Evolutionary conservation across 2,329 filamentous ascomycete genomes (phyloP).

Genomic region (Fusarium chaquense): DNA sequence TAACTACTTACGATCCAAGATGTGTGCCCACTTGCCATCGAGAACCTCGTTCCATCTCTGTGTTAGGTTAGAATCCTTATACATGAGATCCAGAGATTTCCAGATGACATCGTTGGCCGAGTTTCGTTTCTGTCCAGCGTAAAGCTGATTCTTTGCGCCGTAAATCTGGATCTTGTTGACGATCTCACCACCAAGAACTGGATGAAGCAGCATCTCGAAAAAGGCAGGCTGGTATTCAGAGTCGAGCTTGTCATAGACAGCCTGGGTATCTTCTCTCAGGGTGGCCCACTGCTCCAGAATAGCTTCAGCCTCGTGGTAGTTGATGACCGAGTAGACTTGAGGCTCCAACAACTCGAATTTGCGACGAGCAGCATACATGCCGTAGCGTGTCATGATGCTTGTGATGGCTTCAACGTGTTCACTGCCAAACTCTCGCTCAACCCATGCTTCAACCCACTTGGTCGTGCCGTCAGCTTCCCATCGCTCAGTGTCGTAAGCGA

Average conservation of each 20-base stretch:
- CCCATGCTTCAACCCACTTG: conserved; percentile 57
- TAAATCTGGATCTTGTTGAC: conserved; percentile 63
- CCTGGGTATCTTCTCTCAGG: conserved; percentile 59
- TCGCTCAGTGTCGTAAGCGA: conserved; percentile 66
- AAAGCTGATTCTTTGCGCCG: conserved; percentile 63
- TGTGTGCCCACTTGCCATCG: conserved; percentile 36
- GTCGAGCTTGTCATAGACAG: conserved; percentile 58
- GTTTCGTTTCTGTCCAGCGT: conserved; percentile 67
- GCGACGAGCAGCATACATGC: conserved; percentile 66
- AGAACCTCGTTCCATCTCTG: conserved; percentile 38
- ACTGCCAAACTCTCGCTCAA: conserved; percentile 63
- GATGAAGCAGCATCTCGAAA: conserved; percentile 72
- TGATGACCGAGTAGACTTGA: conserved; percentile 66
- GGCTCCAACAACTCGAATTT: conserved; percentile 72
- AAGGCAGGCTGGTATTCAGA: conserved; percentile 62
- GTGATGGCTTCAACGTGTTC: conserved; percentile 61
- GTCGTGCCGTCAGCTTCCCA: conserved; percentile 54
- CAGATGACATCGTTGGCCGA: conserved; percentile 59
- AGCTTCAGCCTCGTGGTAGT: conserved; percentile 70
- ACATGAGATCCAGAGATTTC: conserved; percentile 35
- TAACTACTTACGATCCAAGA: conserved; percentile 28
- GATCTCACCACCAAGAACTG: conserved; percentile 68
- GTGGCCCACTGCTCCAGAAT: conserved; percentile 66
- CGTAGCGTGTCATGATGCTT: conserved; percentile 59
- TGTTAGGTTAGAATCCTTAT: conserved; percentile 35